Evolutionary conservation across 192 early-diverging fungal genomes (phyloP), one percentile per base, ranked within the genome.

Genomic region (Chytriomyces sp.): DNA sequence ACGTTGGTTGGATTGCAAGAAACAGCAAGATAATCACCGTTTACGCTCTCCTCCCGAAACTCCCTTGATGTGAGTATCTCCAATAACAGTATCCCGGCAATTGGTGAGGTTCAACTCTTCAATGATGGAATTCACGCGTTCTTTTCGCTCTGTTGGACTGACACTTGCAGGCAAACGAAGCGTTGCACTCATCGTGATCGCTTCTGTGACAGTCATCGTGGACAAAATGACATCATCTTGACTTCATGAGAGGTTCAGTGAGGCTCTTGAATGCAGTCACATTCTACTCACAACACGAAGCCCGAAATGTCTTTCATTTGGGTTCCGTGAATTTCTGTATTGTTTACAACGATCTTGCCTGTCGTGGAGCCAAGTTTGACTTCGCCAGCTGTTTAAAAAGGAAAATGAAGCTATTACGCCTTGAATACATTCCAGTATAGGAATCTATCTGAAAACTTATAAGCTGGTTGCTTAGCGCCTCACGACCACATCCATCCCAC

Each of bases 131-230:
- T 90, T 60, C 8, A 86, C 83, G 2, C 84, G 74, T 1, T 81
- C 70, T 37, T 76, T n/a, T 57, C 83, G 78, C 22, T 81, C 76
- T n/a, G 75, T 60, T 26, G 58, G 59, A 26, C 77, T 64, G 56
- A 84, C 76, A 3, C 68, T 52, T 53, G 81, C 75, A 34, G 86
- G 86, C 17, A 89, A 73, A 10, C 88, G 83, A 40, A 86, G 73
- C 2, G 57, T 84, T 14, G 89, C 87, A 28, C 85, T 89, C 85
- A 89, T 86, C 6, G 77, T 80, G 36, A 95, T 88, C 3, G 93
- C 92, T 57, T 95, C 93, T 28, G 84, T 76, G 1, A 93, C 91
- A 0, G 93, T 95, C 78, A 86, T 89, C 36, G 81, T 89, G 39
- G 83, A 75, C 62, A 85, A 78, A 68, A 85, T 89, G 32, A 86